Evolutionary conservation across 2,329 filamentous ascomycete genomes (phyloP), one percentile per base, ranked within the genome.

Genomic region (Amesomyces nigricolor): DNA sequence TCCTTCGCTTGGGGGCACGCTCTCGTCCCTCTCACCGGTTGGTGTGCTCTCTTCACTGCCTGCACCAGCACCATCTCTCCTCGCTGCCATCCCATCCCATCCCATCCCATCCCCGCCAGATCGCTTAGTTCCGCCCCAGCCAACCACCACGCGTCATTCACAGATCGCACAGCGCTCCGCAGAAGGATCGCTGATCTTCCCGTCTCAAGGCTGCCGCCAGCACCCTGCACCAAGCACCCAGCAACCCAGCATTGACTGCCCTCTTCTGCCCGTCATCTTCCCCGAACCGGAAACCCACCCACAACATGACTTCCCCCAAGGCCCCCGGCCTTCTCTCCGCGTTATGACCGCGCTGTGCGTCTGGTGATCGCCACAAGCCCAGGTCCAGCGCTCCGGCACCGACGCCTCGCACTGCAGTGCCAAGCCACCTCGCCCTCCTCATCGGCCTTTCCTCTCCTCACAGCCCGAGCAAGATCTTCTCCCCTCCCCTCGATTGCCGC

Each of bases 341-440:
- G 46, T 61, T 58, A 62, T 64, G 61, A 64, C 57, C 55, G 51
- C 48, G 53, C 43, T 56, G 56, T 51, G 61, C 58, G 53, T 56
- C 47, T 61, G 50, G 54, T 64, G 59, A 63, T 58, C 57, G 49
- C 57, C 61, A 46, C 51, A 32, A 59, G 57, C 45, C 40, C 44
- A 58, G 57, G 39, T 40, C 44, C 22, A 32, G 51, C 17, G 22
- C 19, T 9, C 29, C 26, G 51, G 46, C 22, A 22, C 29, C 30
- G 39, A 26, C 45, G 44, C 35, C 39, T 47, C 38, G 13, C 45
- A 37, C 43, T 8, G 53, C 46, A 49, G 40, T 47, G 53, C 52
- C 56, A 53, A 58, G 49, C 46, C 48, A 26, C 22, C 22, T 26
- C 14, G 29, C 17, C 8, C 40, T 22, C 35, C 32, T 13, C 11